Conservation (phyloP, 371 early-diverging fungal species). For the Mortierella sp. region DNA sequence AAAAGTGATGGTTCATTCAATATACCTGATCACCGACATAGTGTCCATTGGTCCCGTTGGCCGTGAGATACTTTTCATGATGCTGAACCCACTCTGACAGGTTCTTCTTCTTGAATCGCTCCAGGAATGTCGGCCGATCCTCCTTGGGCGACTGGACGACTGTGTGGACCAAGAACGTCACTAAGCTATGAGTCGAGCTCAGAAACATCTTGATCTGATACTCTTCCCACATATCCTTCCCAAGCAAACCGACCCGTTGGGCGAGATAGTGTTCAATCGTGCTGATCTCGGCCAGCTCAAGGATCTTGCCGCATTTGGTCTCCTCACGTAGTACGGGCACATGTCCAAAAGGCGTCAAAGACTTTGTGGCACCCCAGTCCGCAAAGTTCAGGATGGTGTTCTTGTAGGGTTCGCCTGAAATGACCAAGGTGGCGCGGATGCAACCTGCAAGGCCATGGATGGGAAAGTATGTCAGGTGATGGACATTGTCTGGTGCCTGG, state of each 20-base stretch:
- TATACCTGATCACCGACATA: constrained; percentile 14
- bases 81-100: constrained; percentile 12
- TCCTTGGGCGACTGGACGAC: constrained; percentile 6
- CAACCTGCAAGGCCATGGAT: constrained; percentile 55
- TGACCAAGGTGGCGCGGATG: constrained; percentile 35
- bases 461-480: constrained; percentile 54
- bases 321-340: constrained; percentile 57
- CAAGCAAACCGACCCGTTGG: constrained; percentile 16
- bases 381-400: constrained; percentile 8
- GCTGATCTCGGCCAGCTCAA: constrained; percentile 15
- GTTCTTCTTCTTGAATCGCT: neutral
- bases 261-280: constrained; percentile 21
- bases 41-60: constrained; percentile 23
- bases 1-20: neutral
- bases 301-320: neutral
- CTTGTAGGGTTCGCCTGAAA: constrained; percentile 27
- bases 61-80: constrained; percentile 19
- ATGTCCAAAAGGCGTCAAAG: constrained; percentile 63
- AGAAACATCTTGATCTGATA: constrained; percentile 1
- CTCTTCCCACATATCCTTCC: constrained; percentile 22
- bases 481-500: constrained; percentile 22
- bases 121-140: neutral
- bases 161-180: neutral
- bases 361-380: constrained; percentile 60
- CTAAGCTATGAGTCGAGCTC: constrained; percentile 4